Evolutionary conservation across 1,284 basidiomycete genomes (phyloP), one percentile per base, ranked within the genome.

Genomic region (Cutaneotrichosporon mucoides): DNA sequence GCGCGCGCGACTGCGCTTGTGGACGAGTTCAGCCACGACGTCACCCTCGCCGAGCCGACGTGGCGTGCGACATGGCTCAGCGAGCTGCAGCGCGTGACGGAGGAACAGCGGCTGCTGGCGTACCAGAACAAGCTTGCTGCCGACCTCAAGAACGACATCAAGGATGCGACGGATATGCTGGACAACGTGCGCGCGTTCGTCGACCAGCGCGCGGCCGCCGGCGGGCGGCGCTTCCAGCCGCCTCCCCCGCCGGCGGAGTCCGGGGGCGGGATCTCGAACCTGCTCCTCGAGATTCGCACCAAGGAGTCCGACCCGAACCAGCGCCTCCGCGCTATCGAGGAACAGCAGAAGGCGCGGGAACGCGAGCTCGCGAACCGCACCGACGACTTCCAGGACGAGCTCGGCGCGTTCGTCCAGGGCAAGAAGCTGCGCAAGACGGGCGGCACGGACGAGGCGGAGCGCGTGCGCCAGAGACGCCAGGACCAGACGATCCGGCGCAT

Each of bases 1-100:
- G 82, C 83, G 13, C 79, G 82, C n/a, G 85, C 88, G 15, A 83
- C 84, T 24, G 77, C 81, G 13, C 88, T 93, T 75, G 82, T 98
- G 42, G 83, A 87, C 60, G 87, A 85, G 65, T 82, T 99, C 55
- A 86, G 87, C 67, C 85, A 88, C 64, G 92, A 95, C 73, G 89
- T 98, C 66, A 85, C 87, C 66, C 89, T 89, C 4, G 85, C 96
- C 69, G 93, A 90, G 72, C 93, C 95, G 52, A 90, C 90, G 82
- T 99, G 95, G 95, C 92, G 95, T 81, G 92, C 95, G 82, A 97
- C 94, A 33, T 99, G 95, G 95, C 90, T 91, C 69, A 86, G 90
- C 70, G 95, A 99, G 80, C 78, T 99, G 73, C 89, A 92, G 80
- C 91, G 92, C 67, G 94, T 99, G 61, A 90, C 98, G 48, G 94